These are phyloP conservation scores for Apostasia shenzhenica DNA, from an alignment of 106 monocot genomes.

Conservation along the genomic window DNA sequence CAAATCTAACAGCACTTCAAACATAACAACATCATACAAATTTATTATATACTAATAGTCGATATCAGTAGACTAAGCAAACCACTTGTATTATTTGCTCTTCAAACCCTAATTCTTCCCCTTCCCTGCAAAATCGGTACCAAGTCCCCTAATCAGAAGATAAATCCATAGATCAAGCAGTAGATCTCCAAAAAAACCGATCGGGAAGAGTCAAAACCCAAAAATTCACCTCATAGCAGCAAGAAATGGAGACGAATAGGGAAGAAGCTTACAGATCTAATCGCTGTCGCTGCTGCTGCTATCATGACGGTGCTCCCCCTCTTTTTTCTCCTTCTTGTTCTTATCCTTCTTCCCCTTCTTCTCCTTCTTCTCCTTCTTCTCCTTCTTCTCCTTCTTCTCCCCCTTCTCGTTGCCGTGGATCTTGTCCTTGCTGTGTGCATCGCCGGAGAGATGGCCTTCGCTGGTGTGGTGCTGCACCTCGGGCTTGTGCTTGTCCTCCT, in stretches of 20 bases:
- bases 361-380: conserved; percentile 20
- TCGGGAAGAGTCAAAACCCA: background rate
- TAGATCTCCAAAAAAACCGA: background rate
- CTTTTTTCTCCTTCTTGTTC: conserved; percentile 20
- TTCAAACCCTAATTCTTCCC: background rate
- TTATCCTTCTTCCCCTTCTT: conserved; percentile 15
- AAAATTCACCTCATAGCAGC: background rate
- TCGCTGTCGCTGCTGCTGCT: conserved; percentile 36
- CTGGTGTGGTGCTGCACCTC: conserved; percentile 13
- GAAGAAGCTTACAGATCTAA: background rate
- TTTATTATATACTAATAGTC: too few relatives aligned
- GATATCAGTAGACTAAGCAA: too few relatives aligned
- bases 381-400: conserved; percentile 13
- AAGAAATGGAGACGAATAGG: background rate
- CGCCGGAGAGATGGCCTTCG: background rate
- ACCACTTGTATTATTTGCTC: too few relatives aligned
- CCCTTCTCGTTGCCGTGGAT: conserved; percentile 22
- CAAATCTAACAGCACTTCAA: too few relatives aligned
- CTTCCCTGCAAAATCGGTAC: background rate
- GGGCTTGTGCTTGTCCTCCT: conserved; percentile 12
- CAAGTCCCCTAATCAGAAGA: background rate
- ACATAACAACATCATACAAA: too few relatives aligned
- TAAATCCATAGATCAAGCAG: background rate
- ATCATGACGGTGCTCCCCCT: conserved; percentile 14
- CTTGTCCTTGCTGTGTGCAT: conserved; percentile 16